A percentile compares a stretch with the other conserved stretches of the same genome.
phyloP scores from a whole-genome alignment of 2,329 filamentous ascomycete species.

The Bipolaris zeicola region DNA sequence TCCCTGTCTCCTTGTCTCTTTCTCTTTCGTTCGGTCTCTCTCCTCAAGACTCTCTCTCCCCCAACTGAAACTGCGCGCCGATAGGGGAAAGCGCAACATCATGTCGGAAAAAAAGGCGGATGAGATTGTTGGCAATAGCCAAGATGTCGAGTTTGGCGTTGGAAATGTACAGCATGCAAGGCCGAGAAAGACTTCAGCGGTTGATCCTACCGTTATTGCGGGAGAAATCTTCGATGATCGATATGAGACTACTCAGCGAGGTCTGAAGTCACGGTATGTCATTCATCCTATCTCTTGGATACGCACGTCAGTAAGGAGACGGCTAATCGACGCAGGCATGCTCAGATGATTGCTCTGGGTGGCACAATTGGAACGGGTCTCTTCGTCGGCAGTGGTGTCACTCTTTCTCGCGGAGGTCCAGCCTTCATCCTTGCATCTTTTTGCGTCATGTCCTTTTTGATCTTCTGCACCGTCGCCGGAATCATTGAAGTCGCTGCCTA shows the following conservation, averaged over 20 bases:
- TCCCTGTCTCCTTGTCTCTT: not conserved
- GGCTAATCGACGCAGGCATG: conserved; percentile 54
- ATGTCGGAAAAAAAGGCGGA: conserved; percentile 28
- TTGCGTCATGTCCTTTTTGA: conserved; percentile 37
- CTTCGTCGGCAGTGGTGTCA: conserved; percentile 63
- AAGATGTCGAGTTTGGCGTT: conserved; percentile 18
- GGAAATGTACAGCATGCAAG: conserved; percentile 8
- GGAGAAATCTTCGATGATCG: conserved; percentile 43
- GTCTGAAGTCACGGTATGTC: conserved; percentile 47
- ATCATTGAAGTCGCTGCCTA: conserved; percentile 60
- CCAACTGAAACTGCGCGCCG: not conserved
- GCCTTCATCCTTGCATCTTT: conserved; percentile 40
- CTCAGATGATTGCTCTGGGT: conserved; percentile 66
- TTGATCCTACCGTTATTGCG: conserved; percentile 31
- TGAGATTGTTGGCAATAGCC: conserved; percentile 4
- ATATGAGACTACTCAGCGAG: conserved; percentile 47
- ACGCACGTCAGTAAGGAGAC: conserved; percentile 31
- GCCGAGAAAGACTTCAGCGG: conserved; percentile 30
- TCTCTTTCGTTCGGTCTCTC: too few species aligned
- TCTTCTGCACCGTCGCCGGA: conserved; percentile 32
- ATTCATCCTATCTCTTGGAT: conserved; percentile 17
- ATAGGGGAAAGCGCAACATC: not conserved
- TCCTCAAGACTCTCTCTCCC: too few species aligned
- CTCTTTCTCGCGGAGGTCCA: conserved; percentile 49
- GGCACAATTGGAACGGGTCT: conserved; percentile 66